Evolutionary conservation across 495 filamentous ascomycete genomes (phyloP).

Genomic region (Polyplosphaeria fusca): DNA sequence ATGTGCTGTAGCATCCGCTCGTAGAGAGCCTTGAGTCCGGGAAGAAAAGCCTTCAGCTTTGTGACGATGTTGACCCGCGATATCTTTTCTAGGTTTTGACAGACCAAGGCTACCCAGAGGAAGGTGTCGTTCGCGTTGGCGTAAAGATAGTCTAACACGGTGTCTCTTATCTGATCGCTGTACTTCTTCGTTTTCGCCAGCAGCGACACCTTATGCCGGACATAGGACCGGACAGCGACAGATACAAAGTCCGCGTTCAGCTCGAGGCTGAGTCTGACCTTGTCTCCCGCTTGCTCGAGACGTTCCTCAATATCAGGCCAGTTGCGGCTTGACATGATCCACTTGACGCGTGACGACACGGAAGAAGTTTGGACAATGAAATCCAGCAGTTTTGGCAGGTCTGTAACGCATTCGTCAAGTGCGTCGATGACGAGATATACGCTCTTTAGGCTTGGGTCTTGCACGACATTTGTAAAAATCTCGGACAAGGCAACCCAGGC

Average conservation of each 20-base stretch:
- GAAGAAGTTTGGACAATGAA: constrained; percentile 7
- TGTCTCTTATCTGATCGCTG: constrained; percentile 18
- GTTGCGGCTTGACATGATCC: constrained; percentile 44
- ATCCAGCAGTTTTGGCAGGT: too few species aligned
- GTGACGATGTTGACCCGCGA: constrained; percentile 9
- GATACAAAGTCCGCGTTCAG: constrained; percentile 35
- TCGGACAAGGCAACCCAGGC: constrained; percentile 38
- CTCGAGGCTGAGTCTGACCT: constrained; percentile 39
- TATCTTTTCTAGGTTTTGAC: too few species aligned
- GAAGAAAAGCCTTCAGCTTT: constrained; percentile 2
- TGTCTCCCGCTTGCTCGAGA: too few species aligned
- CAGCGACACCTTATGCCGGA: constrained; percentile 43
- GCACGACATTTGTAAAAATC: constrained; percentile 40
- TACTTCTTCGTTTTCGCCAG: too few species aligned
- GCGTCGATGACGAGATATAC: constrained; percentile 12
- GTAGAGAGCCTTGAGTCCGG: constrained; percentile 10
- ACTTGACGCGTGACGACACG: constrained; percentile 37
- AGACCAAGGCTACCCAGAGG: too few species aligned
- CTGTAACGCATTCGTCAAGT: too few species aligned
- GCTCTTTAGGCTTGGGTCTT: constrained; percentile 39
- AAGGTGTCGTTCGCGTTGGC: too few species aligned
- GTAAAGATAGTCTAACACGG: too few species aligned
- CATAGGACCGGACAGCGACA: constrained; percentile 32
- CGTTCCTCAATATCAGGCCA: constrained; percentile 40
- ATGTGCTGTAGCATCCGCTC: constrained; percentile 12